These are phyloP conservation scores for Fusarium secorum DNA, from an alignment of 2,329 filamentous ascomycete genomes.

Conservation along the genomic window DNA sequence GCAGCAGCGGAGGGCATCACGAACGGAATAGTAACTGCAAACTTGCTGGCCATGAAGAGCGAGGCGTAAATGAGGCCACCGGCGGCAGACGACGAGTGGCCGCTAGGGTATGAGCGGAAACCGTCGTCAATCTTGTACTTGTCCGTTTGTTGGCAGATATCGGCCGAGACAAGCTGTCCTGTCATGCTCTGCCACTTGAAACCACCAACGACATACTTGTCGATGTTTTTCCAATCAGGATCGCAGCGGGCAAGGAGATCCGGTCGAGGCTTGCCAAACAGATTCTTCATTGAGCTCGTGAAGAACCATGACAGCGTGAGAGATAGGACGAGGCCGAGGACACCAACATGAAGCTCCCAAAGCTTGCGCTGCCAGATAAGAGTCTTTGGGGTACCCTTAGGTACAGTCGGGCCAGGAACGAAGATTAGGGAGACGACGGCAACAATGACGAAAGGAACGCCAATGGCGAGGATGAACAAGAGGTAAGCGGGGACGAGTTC, in stretches of 20 bases:
- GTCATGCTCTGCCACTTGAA: slow-evolving; percentile 60
- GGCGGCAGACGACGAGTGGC: slow-evolving; percentile 72
- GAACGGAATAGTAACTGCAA: slow-evolving; percentile 77
- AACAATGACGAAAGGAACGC: slow-evolving; percentile 73
- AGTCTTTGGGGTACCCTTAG: slow-evolving; percentile 66
- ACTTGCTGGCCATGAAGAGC: slow-evolving; percentile 86
- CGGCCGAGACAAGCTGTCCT: slow-evolving; percentile 75
- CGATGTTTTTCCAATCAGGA: slow-evolving; percentile 73
- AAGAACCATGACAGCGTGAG: slow-evolving; percentile 78
- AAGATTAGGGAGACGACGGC: slow-evolving; percentile 72
- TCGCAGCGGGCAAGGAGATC: slow-evolving; percentile 83
- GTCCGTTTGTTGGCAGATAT: slow-evolving; percentile 77
- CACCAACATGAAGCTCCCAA: slow-evolving; percentile 89
- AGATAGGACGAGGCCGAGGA: slow-evolving; percentile 80
- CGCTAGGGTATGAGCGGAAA: slow-evolving; percentile 76
- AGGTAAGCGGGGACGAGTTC: slow-evolving; percentile 76
- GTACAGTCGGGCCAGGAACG: slow-evolving; percentile 75
- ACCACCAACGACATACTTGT: slow-evolving; percentile 69
- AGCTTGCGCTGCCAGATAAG: slow-evolving; percentile 82
- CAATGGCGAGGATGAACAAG: slow-evolving; percentile 68
- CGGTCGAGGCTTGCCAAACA: slow-evolving; percentile 75
- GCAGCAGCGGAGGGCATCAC: slow-evolving; percentile 60
- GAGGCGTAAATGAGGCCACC: slow-evolving; percentile 85
- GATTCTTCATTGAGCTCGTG: slow-evolving; percentile 85
- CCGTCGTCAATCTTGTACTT: slow-evolving; percentile 73